A percentile compares a stretch with the other conserved stretches of the same genome.
Conservation (phyloP, 2,329 filamentous ascomycete genomes). For the Parascedosporium putredinis region DNA sequence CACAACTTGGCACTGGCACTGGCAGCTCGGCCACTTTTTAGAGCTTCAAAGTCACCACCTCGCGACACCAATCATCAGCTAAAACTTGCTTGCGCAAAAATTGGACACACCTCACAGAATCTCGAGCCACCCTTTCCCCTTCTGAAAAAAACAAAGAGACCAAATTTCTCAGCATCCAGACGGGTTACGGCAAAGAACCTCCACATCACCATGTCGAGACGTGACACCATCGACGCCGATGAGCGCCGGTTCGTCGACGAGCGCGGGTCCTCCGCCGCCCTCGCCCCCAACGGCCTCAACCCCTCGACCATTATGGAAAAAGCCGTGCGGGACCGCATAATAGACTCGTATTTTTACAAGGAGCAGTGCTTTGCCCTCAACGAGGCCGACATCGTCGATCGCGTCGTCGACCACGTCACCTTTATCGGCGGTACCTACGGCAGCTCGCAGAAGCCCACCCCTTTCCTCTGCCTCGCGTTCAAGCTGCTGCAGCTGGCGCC, state of each 20-base stretch:
- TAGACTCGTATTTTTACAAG: conserved; percentile 95
- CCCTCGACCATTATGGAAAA: conserved; percentile 95
- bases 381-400: conserved; percentile 71
- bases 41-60: too few relatives aligned
- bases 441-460: conserved; percentile 72
- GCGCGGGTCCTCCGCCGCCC: conserved; percentile 64
- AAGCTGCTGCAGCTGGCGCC: conserved; percentile 87
- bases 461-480: conserved; percentile 89
- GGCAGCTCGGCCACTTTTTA: background rate
- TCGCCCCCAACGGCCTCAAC: conserved; percentile 81
- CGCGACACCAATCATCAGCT: too few relatives aligned
- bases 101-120: too few relatives aligned
- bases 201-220: conserved; percentile 22
- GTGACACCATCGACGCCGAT: conserved; percentile 61
- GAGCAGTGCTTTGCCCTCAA: conserved; percentile 97
- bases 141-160: background rate
- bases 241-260: conserved; percentile 79
- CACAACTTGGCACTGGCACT: too few relatives aligned
- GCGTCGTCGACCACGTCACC: conserved; percentile 69
- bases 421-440: conserved; percentile 87
- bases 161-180: too few relatives aligned
- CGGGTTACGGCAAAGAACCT: background rate
- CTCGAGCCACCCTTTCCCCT: background rate
- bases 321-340: conserved; percentile 87
- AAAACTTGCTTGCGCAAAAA: too few relatives aligned